Conservation (phyloP, 768 basidiomycete species). For the Scleroderma bovista region DNA sequence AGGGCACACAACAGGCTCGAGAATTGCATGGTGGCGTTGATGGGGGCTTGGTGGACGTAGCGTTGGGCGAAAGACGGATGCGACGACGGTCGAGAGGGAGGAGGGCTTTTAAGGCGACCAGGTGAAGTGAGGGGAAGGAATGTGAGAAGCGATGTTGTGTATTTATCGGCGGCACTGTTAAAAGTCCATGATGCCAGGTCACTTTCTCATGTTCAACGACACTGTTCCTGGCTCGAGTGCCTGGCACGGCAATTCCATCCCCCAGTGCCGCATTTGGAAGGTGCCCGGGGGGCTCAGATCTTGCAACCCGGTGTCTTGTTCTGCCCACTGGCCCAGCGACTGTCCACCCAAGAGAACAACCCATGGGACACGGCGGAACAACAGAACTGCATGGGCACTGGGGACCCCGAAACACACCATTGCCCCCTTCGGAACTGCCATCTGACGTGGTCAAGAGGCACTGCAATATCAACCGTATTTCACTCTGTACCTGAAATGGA, state of each 20-base stretch:
- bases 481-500: neutral
- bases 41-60: neutral
- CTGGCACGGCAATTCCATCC: conserved; percentile 1
- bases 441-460: too few relatives aligned
- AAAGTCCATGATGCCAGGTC: neutral
- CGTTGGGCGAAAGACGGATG: neutral
- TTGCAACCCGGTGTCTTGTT: too few relatives aligned
- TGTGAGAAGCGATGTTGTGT: neutral
- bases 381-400: too few relatives aligned
- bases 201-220: conserved; percentile 1
- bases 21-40: neutral
- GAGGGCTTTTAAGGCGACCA: neutral
- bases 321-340: too few relatives aligned
- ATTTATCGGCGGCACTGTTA: neutral
- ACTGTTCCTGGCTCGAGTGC: conserved; percentile 1
- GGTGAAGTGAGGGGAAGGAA: neutral
- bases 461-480: neutral
- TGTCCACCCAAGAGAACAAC: too few relatives aligned
- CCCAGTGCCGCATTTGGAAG: neutral
- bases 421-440: too few relatives aligned
- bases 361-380: too few relatives aligned
- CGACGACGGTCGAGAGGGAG: neutral
- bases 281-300: neutral
- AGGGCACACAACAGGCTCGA: neutral
- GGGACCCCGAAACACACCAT: neutral